Conservation (phyloP, 2,329 filamentous ascomycete species). For the Colletotrichum graminicola region DNA sequence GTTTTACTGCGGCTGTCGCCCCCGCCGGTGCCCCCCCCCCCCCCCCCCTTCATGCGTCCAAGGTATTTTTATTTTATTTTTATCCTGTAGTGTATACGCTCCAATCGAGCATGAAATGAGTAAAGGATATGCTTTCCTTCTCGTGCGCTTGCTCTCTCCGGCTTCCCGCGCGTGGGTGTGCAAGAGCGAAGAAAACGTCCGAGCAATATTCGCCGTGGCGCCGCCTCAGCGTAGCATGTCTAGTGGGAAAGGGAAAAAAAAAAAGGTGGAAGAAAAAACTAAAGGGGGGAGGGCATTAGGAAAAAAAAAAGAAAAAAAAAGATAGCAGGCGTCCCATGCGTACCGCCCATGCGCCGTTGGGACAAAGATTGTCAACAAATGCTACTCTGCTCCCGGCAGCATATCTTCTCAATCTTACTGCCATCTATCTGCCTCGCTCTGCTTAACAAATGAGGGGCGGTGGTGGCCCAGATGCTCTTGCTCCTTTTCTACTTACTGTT, state of each 20-base stretch:
- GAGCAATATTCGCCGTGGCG: background rate
- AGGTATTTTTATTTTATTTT: background rate
- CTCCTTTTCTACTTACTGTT: background rate
- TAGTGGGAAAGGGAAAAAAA: too few species aligned
- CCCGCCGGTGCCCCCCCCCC: background rate
- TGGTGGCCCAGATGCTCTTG: background rate
- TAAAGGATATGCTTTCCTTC: background rate
- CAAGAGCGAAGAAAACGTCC: background rate
- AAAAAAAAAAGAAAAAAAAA: background rate
- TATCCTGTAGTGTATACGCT: background rate
- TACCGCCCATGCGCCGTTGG: constrained; percentile 10
- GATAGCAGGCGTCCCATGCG: background rate
- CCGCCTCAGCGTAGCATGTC: too few species aligned
- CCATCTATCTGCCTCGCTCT: too few species aligned
- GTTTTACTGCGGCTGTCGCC: background rate
- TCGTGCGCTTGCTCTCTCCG: background rate
- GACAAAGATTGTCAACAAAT: constrained; percentile 30
- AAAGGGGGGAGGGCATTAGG: background rate
- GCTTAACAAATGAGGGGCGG: background rate
- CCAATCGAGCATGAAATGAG: too few species aligned
- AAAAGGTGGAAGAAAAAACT: too few species aligned
- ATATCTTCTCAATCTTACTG: constrained; percentile 11
- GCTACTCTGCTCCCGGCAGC: constrained; percentile 26
- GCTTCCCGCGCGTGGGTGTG: too few species aligned
- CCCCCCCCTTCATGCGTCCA: background rate